Percentiles rank a stretch among this genome's conserved stretches.
These are phyloP conservation scores for Heliosperma pusillum DNA, from an alignment of 148 eudicot genomes.

Conservation along the genomic window DNA sequence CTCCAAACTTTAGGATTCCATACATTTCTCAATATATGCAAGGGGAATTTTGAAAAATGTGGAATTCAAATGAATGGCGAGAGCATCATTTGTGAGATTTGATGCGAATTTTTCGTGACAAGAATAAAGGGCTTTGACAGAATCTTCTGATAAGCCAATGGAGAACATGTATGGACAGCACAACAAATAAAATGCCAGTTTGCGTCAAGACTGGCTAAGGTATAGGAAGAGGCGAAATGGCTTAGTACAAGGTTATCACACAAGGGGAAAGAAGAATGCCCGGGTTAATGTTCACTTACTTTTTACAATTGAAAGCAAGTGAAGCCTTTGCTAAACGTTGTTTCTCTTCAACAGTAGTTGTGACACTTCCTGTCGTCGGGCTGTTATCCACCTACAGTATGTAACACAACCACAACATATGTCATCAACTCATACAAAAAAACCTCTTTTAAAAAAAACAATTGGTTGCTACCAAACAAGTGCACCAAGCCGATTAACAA, in stretches of 20 bases:
- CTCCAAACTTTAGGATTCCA: neutral
- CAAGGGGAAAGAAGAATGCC: neutral
- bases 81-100: neutral
- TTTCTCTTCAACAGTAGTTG: slow-evolving; percentile 74
- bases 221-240: slow-evolving; percentile 5
- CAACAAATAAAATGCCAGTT: neutral
- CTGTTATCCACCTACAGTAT: slow-evolving; percentile 76
- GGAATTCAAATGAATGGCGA: too few species aligned
- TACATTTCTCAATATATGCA: too few species aligned
- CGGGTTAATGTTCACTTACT: slow-evolving; percentile 40
- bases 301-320: slow-evolving; percentile 87
- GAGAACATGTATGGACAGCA: neutral
- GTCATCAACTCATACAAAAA: slow-evolving; percentile 6
- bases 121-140: neutral
- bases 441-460: neutral
- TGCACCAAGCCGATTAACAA: neutral
- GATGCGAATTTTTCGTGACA: neutral
- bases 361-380: slow-evolving; percentile 94
- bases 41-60: neutral
- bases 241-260: neutral
- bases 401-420: slow-evolving; percentile 4
- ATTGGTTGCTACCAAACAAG: neutral
- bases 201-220: neutral
- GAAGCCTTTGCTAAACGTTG: slow-evolving; percentile 80
- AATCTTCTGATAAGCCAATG: slow-evolving; percentile 1